These are phyloP conservation scores for Barnettozyma sucrosica DNA, from an alignment of 805 yeast species.

Conservation along the genomic window DNA sequence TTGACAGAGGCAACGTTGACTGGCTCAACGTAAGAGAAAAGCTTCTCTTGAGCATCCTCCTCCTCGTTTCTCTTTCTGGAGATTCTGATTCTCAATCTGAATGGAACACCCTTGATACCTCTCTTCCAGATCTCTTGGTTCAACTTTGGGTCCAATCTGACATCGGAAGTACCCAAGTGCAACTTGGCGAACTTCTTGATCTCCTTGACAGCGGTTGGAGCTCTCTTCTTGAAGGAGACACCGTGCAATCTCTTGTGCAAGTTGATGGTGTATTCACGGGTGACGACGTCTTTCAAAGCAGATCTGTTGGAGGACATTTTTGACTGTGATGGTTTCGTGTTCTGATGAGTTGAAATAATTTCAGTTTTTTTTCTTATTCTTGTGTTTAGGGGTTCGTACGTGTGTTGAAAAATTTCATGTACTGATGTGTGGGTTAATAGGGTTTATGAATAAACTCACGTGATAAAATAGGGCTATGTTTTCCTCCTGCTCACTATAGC, in stretches of 20 bases:
- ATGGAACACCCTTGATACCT: constrained; percentile 99
- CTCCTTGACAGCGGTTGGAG: constrained; percentile 99
- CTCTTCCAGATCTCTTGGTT: constrained; percentile 99
- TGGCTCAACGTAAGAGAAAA: constrained; percentile 97
- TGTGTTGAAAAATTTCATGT: constrained; percentile 10
- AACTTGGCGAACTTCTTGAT: constrained; percentile 96
- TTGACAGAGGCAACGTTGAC: constrained; percentile 91
- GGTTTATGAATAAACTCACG: background rate
- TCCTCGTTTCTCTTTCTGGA: constrained; percentile 99
- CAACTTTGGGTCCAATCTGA: constrained; percentile 97
- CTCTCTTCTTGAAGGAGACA: constrained; percentile 98
- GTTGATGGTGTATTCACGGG: constrained; percentile 99
- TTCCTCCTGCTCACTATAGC: background rate
- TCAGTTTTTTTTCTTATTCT: constrained; percentile 2
- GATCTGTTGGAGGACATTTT: constrained; percentile 48
- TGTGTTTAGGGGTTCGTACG: constrained; percentile 1
- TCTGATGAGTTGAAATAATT: constrained; percentile 4
- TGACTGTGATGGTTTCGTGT: constrained; percentile 1
- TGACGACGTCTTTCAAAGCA: constrained; percentile 97
- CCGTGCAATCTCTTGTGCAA: constrained; percentile 99
- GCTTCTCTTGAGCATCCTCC: constrained; percentile 97
- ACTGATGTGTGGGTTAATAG: constrained; percentile 14
- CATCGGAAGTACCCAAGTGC: constrained; percentile 99
- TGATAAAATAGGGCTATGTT: background rate
- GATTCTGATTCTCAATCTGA: constrained; percentile 97